These are phyloP conservation scores for Pestalotiopsis sp. DNA, from an alignment of 2,329 filamentous ascomycete species.

Conservation along the genomic window DNA sequence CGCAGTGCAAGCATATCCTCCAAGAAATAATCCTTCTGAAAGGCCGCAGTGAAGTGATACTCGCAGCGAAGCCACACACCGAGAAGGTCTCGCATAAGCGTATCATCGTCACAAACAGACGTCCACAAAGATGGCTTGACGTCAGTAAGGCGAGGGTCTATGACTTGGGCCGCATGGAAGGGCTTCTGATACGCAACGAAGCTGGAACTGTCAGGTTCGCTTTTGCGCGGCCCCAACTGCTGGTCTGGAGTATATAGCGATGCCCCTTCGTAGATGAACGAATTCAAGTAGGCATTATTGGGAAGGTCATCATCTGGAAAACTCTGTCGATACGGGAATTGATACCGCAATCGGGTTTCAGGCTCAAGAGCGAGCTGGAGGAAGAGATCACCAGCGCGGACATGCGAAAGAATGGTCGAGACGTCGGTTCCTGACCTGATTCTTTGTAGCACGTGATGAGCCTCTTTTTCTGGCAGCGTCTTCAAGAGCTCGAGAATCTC, in stretches of 20 bases:
- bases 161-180: conserved; percentile 35
- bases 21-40: conserved; percentile 42
- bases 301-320: conserved; percentile 30
- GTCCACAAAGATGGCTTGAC: conserved; percentile 38
- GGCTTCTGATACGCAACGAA: conserved; percentile 33
- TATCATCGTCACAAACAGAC: conserved; percentile 33
- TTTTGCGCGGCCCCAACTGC: not conserved
- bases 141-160: conserved; percentile 33
- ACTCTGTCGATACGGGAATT: conserved; percentile 36
- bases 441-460: conserved; percentile 33
- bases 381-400: conserved; percentile 37
- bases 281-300: conserved; percentile 31
- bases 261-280: conserved; percentile 28
- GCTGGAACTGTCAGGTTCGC: not conserved
- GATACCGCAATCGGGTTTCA: conserved; percentile 39
- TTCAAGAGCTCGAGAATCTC: conserved; percentile 28
- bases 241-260: conserved; percentile 12
- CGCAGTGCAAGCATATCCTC: conserved; percentile 36
- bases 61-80: conserved; percentile 32
- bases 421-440: conserved; percentile 36
- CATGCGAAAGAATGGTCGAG: conserved; percentile 32
- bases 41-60: conserved; percentile 34
- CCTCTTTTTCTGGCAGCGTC: conserved; percentile 28
- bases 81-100: conserved; percentile 34
- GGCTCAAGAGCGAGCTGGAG: conserved; percentile 38